phyloP scores from a whole-genome alignment of 75 land plant genomes.

The Sequoia sempervirens region DNA sequence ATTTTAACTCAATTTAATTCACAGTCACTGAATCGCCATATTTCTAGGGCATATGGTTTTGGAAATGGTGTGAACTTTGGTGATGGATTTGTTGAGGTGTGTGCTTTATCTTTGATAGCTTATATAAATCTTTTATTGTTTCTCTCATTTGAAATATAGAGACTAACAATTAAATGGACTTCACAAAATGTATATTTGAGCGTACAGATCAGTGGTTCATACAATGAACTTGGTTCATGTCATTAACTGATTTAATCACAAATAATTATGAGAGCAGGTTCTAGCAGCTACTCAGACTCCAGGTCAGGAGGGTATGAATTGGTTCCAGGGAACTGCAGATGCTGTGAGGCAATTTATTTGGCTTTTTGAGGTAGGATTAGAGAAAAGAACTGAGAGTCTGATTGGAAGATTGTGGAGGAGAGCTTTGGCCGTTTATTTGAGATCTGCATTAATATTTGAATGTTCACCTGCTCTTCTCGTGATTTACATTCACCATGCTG shows the following conservation, averaged over 20 bases:
- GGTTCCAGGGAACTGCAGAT: too few species aligned
- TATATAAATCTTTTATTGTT: neutral
- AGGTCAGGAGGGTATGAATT: too few species aligned
- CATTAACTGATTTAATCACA: neutral
- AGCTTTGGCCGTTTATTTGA: neutral
- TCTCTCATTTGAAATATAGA: neutral
- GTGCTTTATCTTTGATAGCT: neutral
- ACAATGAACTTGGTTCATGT: neutral
- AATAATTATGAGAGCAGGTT: slow-evolving; percentile 17
- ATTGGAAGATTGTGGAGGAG: neutral
- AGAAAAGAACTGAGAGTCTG: neutral
- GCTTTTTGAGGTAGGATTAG: slow-evolving; percentile 49
- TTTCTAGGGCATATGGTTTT: too few species aligned
- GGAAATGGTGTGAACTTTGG: too few species aligned
- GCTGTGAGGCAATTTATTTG: slow-evolving; percentile 18
- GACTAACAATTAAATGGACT: neutral
- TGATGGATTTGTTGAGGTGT: slow-evolving; percentile 15
- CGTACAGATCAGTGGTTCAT: neutral
- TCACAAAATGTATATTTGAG: neutral
- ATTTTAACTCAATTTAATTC: slow-evolving; percentile 41
- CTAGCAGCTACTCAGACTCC: too few species aligned
- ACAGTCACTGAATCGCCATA: slow-evolving; percentile 1
- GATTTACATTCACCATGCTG: slow-evolving; percentile 5
- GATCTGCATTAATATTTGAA: slow-evolving; percentile 1
- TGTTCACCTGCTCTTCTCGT: neutral